Conservation (phyloP, 208 protist genomes). For the Tetramitus jugosus region DNA sequence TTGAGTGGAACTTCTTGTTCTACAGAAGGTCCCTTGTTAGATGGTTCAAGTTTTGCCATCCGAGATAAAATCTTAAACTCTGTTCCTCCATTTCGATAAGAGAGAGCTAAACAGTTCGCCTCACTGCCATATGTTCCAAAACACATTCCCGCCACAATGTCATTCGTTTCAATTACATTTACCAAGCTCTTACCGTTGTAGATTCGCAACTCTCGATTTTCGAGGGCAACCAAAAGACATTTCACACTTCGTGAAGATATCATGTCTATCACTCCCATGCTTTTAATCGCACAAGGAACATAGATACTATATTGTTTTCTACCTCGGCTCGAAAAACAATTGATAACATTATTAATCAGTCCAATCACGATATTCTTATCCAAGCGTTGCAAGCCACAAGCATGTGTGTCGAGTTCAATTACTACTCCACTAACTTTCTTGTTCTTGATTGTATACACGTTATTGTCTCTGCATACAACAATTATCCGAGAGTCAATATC, state of each 20-base stretch:
- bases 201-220: conserved; percentile 74
- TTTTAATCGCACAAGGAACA: conserved; percentile 58
- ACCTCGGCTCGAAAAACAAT: conserved; percentile 76
- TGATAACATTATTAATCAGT: conserved; percentile 68
- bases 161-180: conserved; percentile 47
- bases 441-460: conserved; percentile 81
- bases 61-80: conserved; percentile 36
- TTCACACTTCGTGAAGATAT: conserved; percentile 47
- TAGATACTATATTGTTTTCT: conserved; percentile 63
- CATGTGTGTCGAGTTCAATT: conserved; percentile 74
- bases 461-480: conserved; percentile 72
- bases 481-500: conserved; percentile 79
- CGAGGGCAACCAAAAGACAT: conserved; percentile 72
- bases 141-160: neutral
- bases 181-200: conserved; percentile 71
- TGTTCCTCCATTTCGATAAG: conserved; percentile 19
- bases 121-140: conserved; percentile 1
- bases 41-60: conserved; percentile 32
- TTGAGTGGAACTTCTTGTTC: conserved; percentile 81
- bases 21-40: conserved; percentile 48
- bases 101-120: neutral
- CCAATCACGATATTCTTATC: conserved; percentile 72
- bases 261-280: conserved; percentile 58
- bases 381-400: conserved; percentile 62
- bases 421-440: conserved; percentile 55